Conservation (phyloP, 257 asterid genomes). For the Solanum paucissectum region DNA sequence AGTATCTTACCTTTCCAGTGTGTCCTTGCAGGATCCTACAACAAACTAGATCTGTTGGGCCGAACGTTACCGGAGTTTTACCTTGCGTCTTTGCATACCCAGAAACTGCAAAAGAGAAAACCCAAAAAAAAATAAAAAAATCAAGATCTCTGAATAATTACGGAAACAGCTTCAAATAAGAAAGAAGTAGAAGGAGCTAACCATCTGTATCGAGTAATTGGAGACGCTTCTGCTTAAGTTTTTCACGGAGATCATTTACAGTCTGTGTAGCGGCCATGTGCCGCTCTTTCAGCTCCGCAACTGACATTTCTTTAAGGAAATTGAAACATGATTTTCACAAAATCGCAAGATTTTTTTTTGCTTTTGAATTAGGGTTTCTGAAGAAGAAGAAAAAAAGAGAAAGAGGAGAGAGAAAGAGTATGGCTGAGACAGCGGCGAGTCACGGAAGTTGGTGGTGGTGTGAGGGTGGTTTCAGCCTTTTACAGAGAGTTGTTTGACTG, state of each 20-base stretch:
- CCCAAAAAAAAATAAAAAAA: background rate
- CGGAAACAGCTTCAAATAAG: background rate
- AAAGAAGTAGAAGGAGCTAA: conserved; percentile 5
- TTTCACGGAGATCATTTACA: conserved; percentile 66
- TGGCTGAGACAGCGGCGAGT: background rate
- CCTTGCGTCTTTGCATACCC: conserved; percentile 81
- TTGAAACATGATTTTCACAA: background rate
- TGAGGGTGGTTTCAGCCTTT: background rate
- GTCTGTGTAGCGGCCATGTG: conserved; percentile 77
- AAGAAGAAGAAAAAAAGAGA: background rate
- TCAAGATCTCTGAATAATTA: conserved; percentile 23
- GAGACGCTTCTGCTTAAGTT: conserved; percentile 59
- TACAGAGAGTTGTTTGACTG: background rate
- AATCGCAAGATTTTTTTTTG: background rate
- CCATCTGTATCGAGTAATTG: conserved; percentile 87
- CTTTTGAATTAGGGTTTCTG: background rate
- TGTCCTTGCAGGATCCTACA: conserved; percentile 96
- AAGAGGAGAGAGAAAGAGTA: background rate
- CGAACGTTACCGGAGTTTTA: conserved; percentile 67
- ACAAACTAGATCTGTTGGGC: conserved; percentile 96
- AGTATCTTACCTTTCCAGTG: conserved; percentile 63
- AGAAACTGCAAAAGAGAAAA: conserved; percentile 36
- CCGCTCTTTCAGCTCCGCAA: conserved; percentile 80
- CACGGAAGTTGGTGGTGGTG: background rate
- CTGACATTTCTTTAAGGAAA: conserved; percentile 43